Evolutionary conservation across 2,329 filamentous ascomycete species (phyloP), one percentile per base, ranked within the genome.

Genomic region (Colletotrichum navitas): DNA sequence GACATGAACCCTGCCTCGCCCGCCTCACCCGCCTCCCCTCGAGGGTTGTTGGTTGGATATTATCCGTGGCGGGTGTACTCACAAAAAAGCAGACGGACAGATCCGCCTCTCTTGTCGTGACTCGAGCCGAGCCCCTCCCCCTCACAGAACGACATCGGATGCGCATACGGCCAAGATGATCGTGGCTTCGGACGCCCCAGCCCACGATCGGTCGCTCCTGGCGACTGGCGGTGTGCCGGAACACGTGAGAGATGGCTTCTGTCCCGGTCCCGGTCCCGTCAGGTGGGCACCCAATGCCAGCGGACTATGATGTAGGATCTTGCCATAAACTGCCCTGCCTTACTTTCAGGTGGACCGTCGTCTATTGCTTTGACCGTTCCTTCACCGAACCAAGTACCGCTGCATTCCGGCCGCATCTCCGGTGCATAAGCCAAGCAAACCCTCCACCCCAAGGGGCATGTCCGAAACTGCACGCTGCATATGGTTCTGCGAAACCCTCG

Each of bases 141-240:
- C 11, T 24, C 45, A 21, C 10, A 47, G 45, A 41, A 39, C 14
- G 51, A 21, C 16, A 51, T 21, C 32, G 10, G 2, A 16, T 4
- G 43, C 45, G 11, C 54, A 4, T 29, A 26, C 32, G 24, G 39
- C 10, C n/a, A 11, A 64, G 10, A 6, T 64, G 59, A 64, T 69
- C 52, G 39, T 54, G 43, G 3, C 34, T n/a, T 32, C 21, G 24
- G 34, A 12, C 11, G 36, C 26, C 16, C 36, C 52, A 18, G 43
- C 18, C 58, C 59, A 11, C 45, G 65, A 71, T 71, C 68, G 68
- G 65, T 64, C 54, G 34, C 59, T 71, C 58, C 59, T 63, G 54
- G 5, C 45, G 69, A 72, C 61, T 72, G 41, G 70, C 70, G 70
- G 66, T 71, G 66, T 72, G 61, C 55, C 62, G 61, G 65, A 67